A percentile compares a stretch with the other conserved stretches of the same genome.
Conservation (phyloP, 1,139 yeast species). For the Taphrina flavorubra region DNA sequence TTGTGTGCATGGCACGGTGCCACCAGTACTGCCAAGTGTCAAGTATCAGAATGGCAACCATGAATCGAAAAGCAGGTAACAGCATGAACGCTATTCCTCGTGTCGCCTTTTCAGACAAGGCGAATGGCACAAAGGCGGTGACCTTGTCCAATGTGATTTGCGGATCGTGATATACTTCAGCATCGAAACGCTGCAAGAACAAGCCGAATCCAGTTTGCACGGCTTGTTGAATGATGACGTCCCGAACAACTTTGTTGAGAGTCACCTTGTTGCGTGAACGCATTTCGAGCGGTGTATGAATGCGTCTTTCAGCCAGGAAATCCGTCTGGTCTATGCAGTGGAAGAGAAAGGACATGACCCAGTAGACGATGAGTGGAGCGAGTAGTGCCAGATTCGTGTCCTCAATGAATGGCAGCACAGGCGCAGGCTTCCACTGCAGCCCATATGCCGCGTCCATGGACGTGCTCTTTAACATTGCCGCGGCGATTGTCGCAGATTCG, state of each 20-base stretch:
- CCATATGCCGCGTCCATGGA: constrained; percentile 23
- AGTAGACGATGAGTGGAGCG: constrained; percentile 80
- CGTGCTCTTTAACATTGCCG: constrained; percentile 5
- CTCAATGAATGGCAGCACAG: constrained; percentile 59
- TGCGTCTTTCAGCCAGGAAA: constrained; percentile 74
- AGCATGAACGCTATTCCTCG: constrained; percentile 51
- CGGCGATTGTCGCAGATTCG: background rate
- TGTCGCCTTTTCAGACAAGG: constrained; percentile 45
- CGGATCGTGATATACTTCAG: constrained; percentile 54
- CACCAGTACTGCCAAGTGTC: constrained; percentile 95
- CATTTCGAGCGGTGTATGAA: constrained; percentile 91
- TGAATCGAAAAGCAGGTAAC: constrained; percentile 66
- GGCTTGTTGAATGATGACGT: constrained; percentile 81
- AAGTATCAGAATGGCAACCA: constrained; percentile 70
- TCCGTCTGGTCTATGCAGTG: constrained; percentile 64
- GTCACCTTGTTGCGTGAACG: constrained; percentile 74
- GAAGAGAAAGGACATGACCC: constrained; percentile 77
- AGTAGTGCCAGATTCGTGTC: constrained; percentile 76
- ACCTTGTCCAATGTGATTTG: constrained; percentile 72
- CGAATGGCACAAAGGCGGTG: constrained; percentile 51
- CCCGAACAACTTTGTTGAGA: constrained; percentile 69
- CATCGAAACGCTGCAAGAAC: constrained; percentile 63
- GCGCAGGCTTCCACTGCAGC: constrained; percentile 49
- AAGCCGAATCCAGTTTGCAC: constrained; percentile 78
- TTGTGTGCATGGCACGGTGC: constrained; percentile 86